phyloP scores from a whole-genome alignment of 1,139 yeast genomes.

The Saccharomyces pastorianus region DNA sequence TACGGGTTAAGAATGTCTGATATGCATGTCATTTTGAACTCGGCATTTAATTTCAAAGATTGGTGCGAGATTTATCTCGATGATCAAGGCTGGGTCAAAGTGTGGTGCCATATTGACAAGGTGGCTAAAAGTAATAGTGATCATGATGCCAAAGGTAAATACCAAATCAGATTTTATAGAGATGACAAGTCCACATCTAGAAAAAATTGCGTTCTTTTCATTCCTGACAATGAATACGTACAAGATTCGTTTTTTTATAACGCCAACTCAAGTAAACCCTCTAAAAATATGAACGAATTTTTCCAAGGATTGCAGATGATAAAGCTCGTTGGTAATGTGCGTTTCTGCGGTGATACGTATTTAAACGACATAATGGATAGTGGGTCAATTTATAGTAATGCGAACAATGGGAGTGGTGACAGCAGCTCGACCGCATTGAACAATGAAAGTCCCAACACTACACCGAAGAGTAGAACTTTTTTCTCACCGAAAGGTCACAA shows the following conservation, averaged over 20 bases:
- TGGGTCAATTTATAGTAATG: not conserved
- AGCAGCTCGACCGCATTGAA: not conserved
- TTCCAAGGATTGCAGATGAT: conserved; percentile 14
- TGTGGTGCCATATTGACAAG: conserved; percentile 30
- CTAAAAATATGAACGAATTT: conserved; percentile 6
- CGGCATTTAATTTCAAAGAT: conserved; percentile 27
- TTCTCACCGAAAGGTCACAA: conserved; percentile 6
- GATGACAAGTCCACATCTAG: conserved; percentile 21
- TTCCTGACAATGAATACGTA: conserved; percentile 22
- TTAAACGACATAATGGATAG: not conserved
- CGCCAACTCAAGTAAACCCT: conserved; percentile 5
- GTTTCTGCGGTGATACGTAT: not conserved
- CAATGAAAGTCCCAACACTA: conserved; percentile 3
- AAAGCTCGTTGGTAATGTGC: conserved; percentile 10
- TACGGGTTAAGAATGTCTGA: conserved; percentile 26
- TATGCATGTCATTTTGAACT: conserved; percentile 24
- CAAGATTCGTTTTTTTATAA: conserved; percentile 25
- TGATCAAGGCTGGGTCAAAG: conserved; percentile 28
- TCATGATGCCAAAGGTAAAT: conserved; percentile 14
- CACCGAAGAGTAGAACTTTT: conserved; percentile 4
- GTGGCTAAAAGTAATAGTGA: conserved; percentile 8
- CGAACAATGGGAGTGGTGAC: conserved; percentile 1
- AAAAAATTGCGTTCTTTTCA: conserved; percentile 21
- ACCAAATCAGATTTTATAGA: conserved; percentile 26
- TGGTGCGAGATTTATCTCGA: conserved; percentile 29